These are phyloP conservation scores for Rhynchosporium graminicola DNA, from an alignment of 2,329 filamentous ascomycete genomes.

Conservation along the genomic window DNA sequence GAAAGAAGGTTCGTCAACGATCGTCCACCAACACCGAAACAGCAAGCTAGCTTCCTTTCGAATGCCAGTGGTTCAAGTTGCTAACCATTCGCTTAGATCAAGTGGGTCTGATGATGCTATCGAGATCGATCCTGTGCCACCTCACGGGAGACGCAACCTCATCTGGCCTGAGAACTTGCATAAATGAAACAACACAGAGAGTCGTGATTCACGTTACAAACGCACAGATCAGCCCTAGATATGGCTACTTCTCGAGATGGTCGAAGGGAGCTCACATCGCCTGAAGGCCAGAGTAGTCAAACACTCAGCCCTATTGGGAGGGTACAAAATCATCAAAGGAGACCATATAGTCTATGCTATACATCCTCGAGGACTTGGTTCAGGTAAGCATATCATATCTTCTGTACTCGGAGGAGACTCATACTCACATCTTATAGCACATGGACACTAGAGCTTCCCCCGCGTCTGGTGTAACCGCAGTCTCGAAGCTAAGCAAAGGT, in stretches of 20 bases:
- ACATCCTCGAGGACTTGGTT: too few species aligned
- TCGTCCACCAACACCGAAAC: slow-evolving; percentile 11
- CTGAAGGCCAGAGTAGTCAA: too few species aligned
- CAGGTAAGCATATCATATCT: too few species aligned
- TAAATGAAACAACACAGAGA: background rate
- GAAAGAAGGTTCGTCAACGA: slow-evolving; percentile 23
- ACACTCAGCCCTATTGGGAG: too few species aligned
- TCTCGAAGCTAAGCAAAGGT: too few species aligned
- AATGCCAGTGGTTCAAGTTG: slow-evolving; percentile 19
- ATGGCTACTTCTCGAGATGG: too few species aligned
- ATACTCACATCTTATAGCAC: background rate
- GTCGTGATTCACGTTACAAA: too few species aligned
- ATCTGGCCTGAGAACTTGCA: slow-evolving; percentile 1
- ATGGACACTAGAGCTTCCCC: background rate
- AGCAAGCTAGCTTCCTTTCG: slow-evolving; percentile 12
- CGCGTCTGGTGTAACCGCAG: too few species aligned
- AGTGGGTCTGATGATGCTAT: slow-evolving; percentile 12
- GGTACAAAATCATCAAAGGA: too few species aligned
- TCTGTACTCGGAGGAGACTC: too few species aligned
- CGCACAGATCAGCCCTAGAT: background rate
- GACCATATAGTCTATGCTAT: too few species aligned
- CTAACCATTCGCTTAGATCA: slow-evolving; percentile 14
- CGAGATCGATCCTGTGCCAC: slow-evolving; percentile 4
- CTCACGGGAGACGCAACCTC: slow-evolving; percentile 1
- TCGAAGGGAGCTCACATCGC: too few species aligned